Base-by-base conservation (phyloP, 352 stramenopile species). In the Globisporangium viniferum region DNA sequence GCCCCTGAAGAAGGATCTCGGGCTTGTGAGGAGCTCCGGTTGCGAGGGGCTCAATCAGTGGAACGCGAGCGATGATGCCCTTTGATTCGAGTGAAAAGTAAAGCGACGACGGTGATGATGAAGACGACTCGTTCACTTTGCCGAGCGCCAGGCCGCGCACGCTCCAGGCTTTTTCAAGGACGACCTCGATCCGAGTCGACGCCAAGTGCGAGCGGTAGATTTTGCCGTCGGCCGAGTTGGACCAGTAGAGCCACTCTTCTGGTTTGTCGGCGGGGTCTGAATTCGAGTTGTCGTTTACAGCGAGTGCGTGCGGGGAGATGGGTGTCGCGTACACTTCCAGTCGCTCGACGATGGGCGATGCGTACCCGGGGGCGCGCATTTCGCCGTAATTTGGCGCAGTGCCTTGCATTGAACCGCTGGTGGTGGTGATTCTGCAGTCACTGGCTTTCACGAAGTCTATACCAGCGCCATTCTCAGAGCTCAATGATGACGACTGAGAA, bases 181-280 rank as follows among this genome's bases (percentile, higher is more conserved):
- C 58, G 14, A 80, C 63, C 9, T 79, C 65, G 18, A 92, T 82
- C 9, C 67, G 61, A 10, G 68, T 86, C 7, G 79, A 77, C 2
- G 15, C 15, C n/a, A 91, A 67, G 46, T 72, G 82, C n/a, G 73
- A 90, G 1, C 79, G 71, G 63, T 93, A 93, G 44, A 93, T 86
- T 0, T 54, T 72, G 0, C 85, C 83, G 41, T 93, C 85, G 1
- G 66, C 71, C 6, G 83, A 86, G 53, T 92, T 93, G 35, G 83
- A 86, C 85, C 85, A 93, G 67, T 88, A 92, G 4, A 93, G 64
- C 71, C 78, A 86, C 48, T 80, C 24, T 39, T 65, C 33, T 29
- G 24, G 61, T 56, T 24, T 73, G 24, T 14, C 20, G 33, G 44
- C 24, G 6, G 49, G 2, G 2, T 29, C n/a, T 15, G 7, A 29